Percentiles rank a stretch among this genome's conserved stretches.
Conservation (phyloP, 768 basidiomycete genomes). For the Hericium rajendrae region DNA sequence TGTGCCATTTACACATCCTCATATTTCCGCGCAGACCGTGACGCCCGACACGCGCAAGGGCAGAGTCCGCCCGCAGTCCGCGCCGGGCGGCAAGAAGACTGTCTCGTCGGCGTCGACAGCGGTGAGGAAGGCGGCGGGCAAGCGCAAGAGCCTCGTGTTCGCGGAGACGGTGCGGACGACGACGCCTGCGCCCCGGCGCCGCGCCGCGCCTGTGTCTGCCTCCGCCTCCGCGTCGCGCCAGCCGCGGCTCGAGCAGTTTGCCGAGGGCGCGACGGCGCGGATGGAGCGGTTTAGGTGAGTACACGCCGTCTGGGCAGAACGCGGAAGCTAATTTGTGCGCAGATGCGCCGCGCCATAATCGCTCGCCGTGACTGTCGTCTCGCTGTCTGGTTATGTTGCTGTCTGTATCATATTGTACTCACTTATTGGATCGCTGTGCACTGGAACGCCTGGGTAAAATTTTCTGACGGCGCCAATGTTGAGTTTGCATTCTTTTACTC, state of each 20-base stretch:
- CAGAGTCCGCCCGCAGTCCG: conserved; percentile 13
- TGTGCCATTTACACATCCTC: too few species aligned
- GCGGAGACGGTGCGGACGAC: conserved; percentile 10
- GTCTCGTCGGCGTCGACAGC: too few species aligned
- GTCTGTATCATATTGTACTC: too few species aligned
- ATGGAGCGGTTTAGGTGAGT: not conserved
- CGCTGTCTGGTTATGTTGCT: too few species aligned
- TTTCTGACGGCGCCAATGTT: too few species aligned
- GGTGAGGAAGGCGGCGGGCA: conserved; percentile 4
- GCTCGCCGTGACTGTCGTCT: not conserved
- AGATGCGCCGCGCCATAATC: not conserved
- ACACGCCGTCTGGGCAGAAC: too few species aligned
- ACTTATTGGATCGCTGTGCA: too few species aligned
- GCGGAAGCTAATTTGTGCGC: not conserved
- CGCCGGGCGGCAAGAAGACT: not conserved
- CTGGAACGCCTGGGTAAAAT: too few species aligned
- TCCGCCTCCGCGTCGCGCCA: not conserved
- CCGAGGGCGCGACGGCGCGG: not conserved
- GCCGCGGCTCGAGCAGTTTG: not conserved
- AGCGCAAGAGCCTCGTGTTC: conserved; percentile 15
- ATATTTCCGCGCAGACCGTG: conserved; percentile 20
- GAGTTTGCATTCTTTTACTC: too few species aligned
- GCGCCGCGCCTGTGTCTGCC: not conserved
- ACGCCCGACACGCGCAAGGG: conserved; percentile 32
- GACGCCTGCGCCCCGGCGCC: not conserved